phyloP scores from a whole-genome alignment of 2,329 filamentous ascomycete species.

The Ascocoryne sarcoides region DNA sequence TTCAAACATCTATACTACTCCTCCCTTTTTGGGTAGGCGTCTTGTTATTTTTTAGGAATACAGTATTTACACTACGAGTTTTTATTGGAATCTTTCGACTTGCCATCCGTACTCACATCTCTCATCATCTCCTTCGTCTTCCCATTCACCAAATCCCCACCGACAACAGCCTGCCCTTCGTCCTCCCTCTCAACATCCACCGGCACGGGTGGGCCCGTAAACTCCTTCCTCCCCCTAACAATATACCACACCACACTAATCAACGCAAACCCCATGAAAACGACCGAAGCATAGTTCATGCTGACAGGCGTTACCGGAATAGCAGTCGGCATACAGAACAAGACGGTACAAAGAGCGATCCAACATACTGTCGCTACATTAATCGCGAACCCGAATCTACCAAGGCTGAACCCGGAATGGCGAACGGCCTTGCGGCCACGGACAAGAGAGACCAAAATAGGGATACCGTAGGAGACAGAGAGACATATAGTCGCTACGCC shows the following conservation, averaged over 20 bases:
- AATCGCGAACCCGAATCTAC: slow-evolving; percentile 57
- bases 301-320: slow-evolving; percentile 45
- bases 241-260: slow-evolving; percentile 58
- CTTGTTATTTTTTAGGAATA: too few relatives aligned
- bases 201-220: slow-evolving; percentile 43
- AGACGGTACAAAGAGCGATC: slow-evolving; percentile 59
- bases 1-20: too few relatives aligned
- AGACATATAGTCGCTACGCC: slow-evolving; percentile 74
- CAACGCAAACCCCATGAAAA: slow-evolving; percentile 52
- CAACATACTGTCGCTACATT: slow-evolving; percentile 61
- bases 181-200: slow-evolving; percentile 20
- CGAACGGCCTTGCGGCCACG: slow-evolving; percentile 57
- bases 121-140: slow-evolving; percentile 16
- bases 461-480: slow-evolving; percentile 65
- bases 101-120: slow-evolving; percentile 1
- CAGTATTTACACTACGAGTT: too few relatives aligned
- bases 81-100: neutral
- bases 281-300: slow-evolving; percentile 62
- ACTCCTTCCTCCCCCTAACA: slow-evolving; percentile 52
- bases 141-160: slow-evolving; percentile 1
- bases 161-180: slow-evolving; percentile 16
- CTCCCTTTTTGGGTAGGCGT: too few relatives aligned
- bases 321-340: slow-evolving; percentile 68
- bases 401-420: slow-evolving; percentile 59
- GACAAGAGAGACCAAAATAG: slow-evolving; percentile 62